Conservation (phyloP, 139 green algal genomes). For the Tetradesmus lagerheimii region DNA sequence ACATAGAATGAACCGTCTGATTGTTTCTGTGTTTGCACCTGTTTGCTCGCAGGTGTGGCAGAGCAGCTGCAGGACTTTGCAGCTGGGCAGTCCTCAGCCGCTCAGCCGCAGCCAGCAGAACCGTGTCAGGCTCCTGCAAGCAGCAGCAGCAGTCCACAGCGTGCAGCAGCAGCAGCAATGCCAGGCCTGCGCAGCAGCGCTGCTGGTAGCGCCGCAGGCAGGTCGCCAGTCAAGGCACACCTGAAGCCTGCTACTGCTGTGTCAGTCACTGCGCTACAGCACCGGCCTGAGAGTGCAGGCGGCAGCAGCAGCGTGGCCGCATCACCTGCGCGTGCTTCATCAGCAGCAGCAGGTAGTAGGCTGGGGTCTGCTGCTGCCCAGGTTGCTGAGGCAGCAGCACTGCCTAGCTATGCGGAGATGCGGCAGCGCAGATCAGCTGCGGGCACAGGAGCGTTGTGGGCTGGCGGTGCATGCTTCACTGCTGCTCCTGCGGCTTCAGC, state of each 20-base stretch:
- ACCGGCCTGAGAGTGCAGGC: neutral
- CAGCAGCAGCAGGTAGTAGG: conserved; percentile 11
- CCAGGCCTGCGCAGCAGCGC: neutral
- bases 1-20: no score
- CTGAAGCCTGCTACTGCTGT: neutral
- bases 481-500: neutral
- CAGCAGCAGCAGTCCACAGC: neutral
- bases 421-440: conserved; percentile 11
- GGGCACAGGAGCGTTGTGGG: neutral
- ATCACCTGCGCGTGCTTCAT: neutral
- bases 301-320: neutral
- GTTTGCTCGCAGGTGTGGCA: neutral
- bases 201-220: neutral
- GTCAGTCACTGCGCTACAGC: neutral
- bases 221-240: neutral
- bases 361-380: neutral
- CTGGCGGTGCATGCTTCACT: neutral
- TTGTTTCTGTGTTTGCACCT: no score
- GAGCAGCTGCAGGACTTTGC: neutral
- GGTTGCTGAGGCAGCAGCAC: neutral
- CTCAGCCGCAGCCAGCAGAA: neutral
- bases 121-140: neutral
- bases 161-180: neutral
- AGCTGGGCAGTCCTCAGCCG: neutral
- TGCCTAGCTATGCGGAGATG: conserved; percentile 43